phyloP scores from a whole-genome alignment of 2,329 filamentous ascomycete species.

The Thielaviopsis populi region DNA sequence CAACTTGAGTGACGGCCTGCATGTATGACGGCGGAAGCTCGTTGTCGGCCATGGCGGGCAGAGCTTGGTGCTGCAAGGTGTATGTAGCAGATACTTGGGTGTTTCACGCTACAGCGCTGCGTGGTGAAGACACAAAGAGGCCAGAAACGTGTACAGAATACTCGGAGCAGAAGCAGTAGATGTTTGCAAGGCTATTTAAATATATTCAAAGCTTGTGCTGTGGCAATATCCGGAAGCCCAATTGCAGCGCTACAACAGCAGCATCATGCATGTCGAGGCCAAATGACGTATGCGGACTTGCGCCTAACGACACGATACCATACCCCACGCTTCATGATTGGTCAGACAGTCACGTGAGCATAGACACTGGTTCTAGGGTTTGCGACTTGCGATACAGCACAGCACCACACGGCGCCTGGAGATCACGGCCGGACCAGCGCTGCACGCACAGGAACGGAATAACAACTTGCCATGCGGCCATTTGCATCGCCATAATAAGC shows the following conservation, averaged over 20 bases:
- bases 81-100: background rate
- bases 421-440: too few relatives aligned
- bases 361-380: background rate
- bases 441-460: too few relatives aligned
- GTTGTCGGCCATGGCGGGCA: background rate
- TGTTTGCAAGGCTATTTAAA: background rate
- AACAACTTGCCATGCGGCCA: background rate
- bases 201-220: background rate
- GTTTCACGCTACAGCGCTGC: background rate
- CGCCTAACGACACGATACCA: background rate
- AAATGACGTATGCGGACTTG: background rate
- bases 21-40: constrained; percentile 36
- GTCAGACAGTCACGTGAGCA: background rate
- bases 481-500: background rate
- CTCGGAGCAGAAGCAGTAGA: too few relatives aligned
- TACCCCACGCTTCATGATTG: too few relatives aligned
- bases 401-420: too few relatives aligned
- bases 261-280: background rate
- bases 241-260: background rate
- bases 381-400: too few relatives aligned
- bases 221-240: background rate
- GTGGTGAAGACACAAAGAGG: too few relatives aligned
- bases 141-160: too few relatives aligned
- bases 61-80: background rate
- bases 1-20: constrained; percentile 31